Evolutionary conservation across 2,329 filamentous ascomycete genomes (phyloP), one percentile per base, ranked within the genome.

Genomic region (Atkinsonella hypoxylon): DNA sequence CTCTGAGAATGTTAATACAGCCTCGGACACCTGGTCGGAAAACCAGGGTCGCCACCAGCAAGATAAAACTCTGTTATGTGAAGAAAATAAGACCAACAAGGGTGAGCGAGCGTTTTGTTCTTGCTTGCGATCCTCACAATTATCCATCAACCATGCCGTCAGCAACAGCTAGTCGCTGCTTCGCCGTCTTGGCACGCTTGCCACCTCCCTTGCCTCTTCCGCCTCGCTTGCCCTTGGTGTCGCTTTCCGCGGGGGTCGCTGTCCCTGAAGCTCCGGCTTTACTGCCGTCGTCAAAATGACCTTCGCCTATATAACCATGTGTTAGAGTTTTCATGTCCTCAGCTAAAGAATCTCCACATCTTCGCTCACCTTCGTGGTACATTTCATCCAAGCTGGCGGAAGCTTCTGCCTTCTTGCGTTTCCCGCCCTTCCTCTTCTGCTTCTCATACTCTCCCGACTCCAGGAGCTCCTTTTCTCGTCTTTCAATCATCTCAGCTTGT

Each of bases 401-500:
- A 39, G 67, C 71, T 53, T 73, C 73, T 41, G 70, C 72, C 54
- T 81, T 81, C 52, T 75, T 69, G 65, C 80, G 81, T 56, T 68
- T 73, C 18, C 70, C 69, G 38, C 77, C 77, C 52, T 78, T 81
- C 68, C 79, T 82, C 71, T 81, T 82, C 57, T 74, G 69, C 69
- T 83, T 85, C 40, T 82, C 78, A 17, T 73, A 69, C 61, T 81
- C 81, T 54, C 87, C 86, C 55, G 79, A 83, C 65, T 87, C 86
- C 42, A 87, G 75, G 7, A 94, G 72, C 67, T 96, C 89, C 57
- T 87, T 89, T 70, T 96, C 93, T 59, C 90, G 89, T 56, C 85
- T 82, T 70, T 96, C 91, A 62, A 98, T 91, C 67, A 93, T 78
- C 61, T 93, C 91, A 1, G 89, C 93, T 65, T 97, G 89, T 51